phyloP scores from a whole-genome alignment of 1,284 basidiomycete genomes.

The Cryptococcus maquisensis region DNA sequence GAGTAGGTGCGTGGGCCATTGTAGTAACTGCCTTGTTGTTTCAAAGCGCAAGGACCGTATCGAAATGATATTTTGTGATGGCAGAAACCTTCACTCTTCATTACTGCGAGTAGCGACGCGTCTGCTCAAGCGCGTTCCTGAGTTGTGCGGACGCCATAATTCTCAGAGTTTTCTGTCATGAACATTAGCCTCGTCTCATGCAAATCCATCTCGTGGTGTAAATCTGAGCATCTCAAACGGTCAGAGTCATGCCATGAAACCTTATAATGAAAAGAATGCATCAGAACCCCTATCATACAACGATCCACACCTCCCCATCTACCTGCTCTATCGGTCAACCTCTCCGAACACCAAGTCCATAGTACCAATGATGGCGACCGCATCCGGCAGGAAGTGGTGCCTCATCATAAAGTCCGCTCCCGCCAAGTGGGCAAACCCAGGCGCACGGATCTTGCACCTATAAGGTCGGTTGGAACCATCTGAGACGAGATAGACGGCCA shows the following conservation, averaged over 20 bases:
- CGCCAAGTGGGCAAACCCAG: slow-evolving; percentile 87
- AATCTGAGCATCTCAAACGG: too few species aligned
- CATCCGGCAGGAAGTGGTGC: slow-evolving; percentile 84
- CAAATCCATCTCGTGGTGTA: too few species aligned
- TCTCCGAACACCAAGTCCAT: slow-evolving; percentile 79
- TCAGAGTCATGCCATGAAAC: background rate
- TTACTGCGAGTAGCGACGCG: too few species aligned
- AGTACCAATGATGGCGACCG: slow-evolving; percentile 88
- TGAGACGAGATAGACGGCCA: slow-evolving; percentile 93
- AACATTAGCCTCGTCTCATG: too few species aligned
- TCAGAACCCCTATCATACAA: slow-evolving; percentile 8
- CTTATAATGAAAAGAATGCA: background rate
- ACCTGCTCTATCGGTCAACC: slow-evolving; percentile 50
- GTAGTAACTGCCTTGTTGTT: too few species aligned
- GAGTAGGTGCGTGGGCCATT: background rate
- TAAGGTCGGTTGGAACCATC: slow-evolving; percentile 91
- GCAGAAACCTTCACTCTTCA: too few species aligned
- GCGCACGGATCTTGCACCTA: slow-evolving; percentile 88
- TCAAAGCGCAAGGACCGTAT: too few species aligned
- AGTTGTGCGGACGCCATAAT: too few species aligned
- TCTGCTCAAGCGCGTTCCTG: too few species aligned
- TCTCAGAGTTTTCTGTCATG: too few species aligned
- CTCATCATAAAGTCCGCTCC: slow-evolving; percentile 85
- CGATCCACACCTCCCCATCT: background rate
- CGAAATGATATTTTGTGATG: too few species aligned